Percentiles rank a stretch among this genome's conserved stretches.
These are phyloP conservation scores for Saitozyma podzolica DNA, from an alignment of 768 basidiomycete species.

Conservation along the genomic window DNA sequence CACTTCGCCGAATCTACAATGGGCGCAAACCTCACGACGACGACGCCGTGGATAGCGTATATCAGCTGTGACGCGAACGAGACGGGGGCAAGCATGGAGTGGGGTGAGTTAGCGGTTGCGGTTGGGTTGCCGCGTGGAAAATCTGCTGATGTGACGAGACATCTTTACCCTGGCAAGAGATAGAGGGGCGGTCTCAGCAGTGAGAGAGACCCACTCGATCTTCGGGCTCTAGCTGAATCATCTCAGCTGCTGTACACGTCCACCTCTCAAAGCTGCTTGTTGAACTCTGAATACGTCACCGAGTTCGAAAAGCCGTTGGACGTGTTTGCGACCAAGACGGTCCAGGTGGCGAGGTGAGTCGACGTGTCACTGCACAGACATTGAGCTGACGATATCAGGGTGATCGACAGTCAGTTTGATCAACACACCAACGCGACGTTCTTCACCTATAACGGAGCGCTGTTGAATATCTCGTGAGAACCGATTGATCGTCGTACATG, in stretches of 20 bases:
- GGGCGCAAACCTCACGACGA: slow-evolving; percentile 56
- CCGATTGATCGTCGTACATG: slow-evolving; percentile 17
- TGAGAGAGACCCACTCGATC: slow-evolving; percentile 51
- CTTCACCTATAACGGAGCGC: slow-evolving; percentile 61
- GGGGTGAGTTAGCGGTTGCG: slow-evolving; percentile 28
- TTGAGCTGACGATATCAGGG: slow-evolving; percentile 41
- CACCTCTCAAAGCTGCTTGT: slow-evolving; percentile 68
- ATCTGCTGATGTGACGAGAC: slow-evolving; percentile 54
- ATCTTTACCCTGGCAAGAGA: slow-evolving; percentile 79
- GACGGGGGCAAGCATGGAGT: slow-evolving; percentile 58
- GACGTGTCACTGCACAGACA: not conserved
- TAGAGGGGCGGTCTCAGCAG: slow-evolving; percentile 76
- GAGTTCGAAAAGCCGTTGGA: slow-evolving; percentile 61
- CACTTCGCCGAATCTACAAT: slow-evolving; percentile 72
- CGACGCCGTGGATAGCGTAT: slow-evolving; percentile 88
- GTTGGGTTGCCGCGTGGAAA: slow-evolving; percentile 3
- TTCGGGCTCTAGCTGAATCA: not conserved
- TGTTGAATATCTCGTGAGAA: slow-evolving; percentile 59
- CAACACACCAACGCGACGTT: slow-evolving; percentile 58
- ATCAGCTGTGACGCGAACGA: slow-evolving; percentile 79
- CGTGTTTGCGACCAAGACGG: slow-evolving; percentile 63
- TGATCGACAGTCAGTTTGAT: slow-evolving; percentile 62
- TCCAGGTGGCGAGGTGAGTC: slow-evolving; percentile 60
- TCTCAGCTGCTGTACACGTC: slow-evolving; percentile 73
- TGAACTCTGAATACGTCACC: slow-evolving; percentile 69